A percentile compares a stretch with the other conserved stretches of the same genome.
Evolutionary conservation across 306 rosid species (phyloP).

Genomic region (Malus sieversii): DNA sequence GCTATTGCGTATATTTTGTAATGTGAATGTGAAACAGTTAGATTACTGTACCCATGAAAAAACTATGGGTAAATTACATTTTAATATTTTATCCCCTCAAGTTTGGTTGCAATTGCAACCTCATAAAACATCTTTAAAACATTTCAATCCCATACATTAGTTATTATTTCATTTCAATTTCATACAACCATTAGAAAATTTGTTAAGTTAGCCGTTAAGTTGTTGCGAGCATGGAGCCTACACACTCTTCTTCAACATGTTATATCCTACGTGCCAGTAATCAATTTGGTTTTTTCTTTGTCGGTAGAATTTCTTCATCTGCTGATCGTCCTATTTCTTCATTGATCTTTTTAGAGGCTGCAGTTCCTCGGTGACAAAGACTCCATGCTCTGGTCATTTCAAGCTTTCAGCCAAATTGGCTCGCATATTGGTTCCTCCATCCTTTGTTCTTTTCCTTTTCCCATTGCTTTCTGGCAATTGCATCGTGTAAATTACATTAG

Average conservation of each 20-base stretch:
- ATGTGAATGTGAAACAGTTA: neutral
- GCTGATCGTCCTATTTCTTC: constrained; percentile 20
- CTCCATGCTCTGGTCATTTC: constrained; percentile 11
- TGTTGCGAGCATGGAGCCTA: too few species aligned
- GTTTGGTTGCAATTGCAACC: too few species aligned
- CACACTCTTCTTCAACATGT: neutral
- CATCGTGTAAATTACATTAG: constrained; percentile 1
- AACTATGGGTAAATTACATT: too few species aligned
- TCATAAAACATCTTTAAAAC: too few species aligned
- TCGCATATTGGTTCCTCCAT: constrained; percentile 1
- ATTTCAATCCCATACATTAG: too few species aligned
- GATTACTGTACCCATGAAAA: neutral
- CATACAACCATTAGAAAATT: too few species aligned
- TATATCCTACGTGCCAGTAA: neutral
- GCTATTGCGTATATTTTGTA: neutral
- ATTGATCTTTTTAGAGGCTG: constrained; percentile 23
- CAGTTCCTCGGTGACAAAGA: constrained; percentile 36
- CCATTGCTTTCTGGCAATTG: constrained; percentile 1
- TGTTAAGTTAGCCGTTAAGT: too few species aligned
- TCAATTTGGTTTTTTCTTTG: neutral
- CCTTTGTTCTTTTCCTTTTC: neutral
- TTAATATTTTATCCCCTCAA: too few species aligned
- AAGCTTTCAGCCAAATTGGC: constrained; percentile 13
- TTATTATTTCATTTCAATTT: too few species aligned
- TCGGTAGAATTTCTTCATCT: constrained; percentile 21